Conservation (phyloP, 1,139 yeast species). For the Debaryomyces psychrophilus region DNA sequence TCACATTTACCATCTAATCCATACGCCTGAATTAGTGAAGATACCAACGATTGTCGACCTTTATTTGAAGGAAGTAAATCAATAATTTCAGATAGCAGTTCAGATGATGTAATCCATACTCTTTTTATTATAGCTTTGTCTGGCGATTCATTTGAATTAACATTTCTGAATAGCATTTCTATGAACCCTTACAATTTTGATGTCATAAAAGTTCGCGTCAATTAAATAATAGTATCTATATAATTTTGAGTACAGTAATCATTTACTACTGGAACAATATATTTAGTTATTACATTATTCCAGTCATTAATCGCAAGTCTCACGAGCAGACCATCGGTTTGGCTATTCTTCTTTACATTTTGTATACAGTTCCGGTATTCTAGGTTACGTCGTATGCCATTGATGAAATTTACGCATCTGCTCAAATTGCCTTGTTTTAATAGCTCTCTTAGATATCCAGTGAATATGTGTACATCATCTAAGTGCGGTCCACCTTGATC, state of each 20-base stretch:
- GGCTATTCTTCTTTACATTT: background rate
- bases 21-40: slow-evolving; percentile 46
- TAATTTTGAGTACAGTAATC: slow-evolving; percentile 11
- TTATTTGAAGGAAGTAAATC: slow-evolving; percentile 57
- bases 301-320: slow-evolving; percentile 11
- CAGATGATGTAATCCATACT: slow-evolving; percentile 28
- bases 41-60: slow-evolving; percentile 52
- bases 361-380: slow-evolving; percentile 15
- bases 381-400: slow-evolving; percentile 21
- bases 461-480: slow-evolving; percentile 54
- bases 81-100: slow-evolving; percentile 26
- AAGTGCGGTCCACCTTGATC: slow-evolving; percentile 58
- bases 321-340: background rate
- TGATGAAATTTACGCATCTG: slow-evolving; percentile 28
- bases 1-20: slow-evolving; percentile 30
- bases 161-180: background rate
- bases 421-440: slow-evolving; percentile 22
- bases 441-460: slow-evolving; percentile 26
- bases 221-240: slow-evolving; percentile 8
- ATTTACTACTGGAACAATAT: slow-evolving; percentile 10
- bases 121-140: slow-evolving; percentile 13
- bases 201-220: slow-evolving; percentile 4
- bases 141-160: slow-evolving; percentile 1
- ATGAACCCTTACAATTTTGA: background rate
- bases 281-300: slow-evolving; percentile 9